Percentiles rank a stretch among this genome's conserved stretches.
phyloP scores from a whole-genome alignment of 257 asterid genomes.

The Solanum boliviense region DNA sequence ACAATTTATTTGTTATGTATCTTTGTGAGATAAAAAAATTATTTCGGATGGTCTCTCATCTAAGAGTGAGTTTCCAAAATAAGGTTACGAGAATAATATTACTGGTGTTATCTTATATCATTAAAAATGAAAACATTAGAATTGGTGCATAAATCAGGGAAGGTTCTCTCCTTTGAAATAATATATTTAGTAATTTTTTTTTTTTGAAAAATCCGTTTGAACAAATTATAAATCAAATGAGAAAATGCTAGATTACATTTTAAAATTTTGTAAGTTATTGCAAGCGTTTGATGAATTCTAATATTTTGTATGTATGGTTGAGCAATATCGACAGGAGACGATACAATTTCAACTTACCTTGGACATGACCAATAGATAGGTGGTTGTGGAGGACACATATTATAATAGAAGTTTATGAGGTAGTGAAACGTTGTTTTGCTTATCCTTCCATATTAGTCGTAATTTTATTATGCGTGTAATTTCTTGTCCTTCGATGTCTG shows the following conservation, averaged over 20 bases:
- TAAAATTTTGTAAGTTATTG: background rate
- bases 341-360: rapidly evolving
- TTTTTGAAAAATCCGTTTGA: background rate
- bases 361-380: background rate
- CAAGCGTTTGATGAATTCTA: background rate
- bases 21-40: background rate
- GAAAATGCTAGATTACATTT: background rate
- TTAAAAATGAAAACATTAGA: background rate
- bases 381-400: background rate
- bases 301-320: background rate
- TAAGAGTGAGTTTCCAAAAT: background rate
- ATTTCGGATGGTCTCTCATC: background rate
- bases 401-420: background rate
- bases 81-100: background rate
- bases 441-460: background rate
- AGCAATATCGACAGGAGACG: background rate
- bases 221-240: background rate
- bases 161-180: background rate
- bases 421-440: background rate
- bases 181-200: background rate
- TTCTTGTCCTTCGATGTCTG: background rate
- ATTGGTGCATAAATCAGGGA: background rate
- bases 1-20: background rate
- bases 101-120: no score
- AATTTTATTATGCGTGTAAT: background rate